These are phyloP conservation scores for Sclerotinia trifoliorum DNA, from an alignment of 2,329 filamentous ascomycete genomes.

Conservation along the genomic window DNA sequence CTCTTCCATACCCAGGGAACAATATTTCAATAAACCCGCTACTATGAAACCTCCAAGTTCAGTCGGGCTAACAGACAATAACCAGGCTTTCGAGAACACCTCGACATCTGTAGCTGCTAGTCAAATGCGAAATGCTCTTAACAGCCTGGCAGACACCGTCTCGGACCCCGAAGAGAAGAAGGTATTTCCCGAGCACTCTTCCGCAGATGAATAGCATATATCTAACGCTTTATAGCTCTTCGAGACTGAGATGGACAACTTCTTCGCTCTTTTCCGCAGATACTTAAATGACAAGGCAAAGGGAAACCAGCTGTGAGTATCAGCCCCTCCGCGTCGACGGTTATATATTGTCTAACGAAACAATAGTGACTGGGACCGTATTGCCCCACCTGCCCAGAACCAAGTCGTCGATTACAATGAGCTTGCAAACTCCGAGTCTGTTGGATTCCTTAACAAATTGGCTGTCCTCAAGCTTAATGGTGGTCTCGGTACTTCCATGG, in stretches of 20 bases:
- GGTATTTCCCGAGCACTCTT: constrained; percentile 51
- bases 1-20: not conserved
- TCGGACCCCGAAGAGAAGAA: constrained; percentile 79
- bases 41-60: not conserved
- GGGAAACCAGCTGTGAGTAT: constrained; percentile 77
- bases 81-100: constrained; percentile 96
- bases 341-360: constrained; percentile 27
- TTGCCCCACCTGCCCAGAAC: constrained; percentile 85
- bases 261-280: constrained; percentile 96
- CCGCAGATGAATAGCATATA: not conserved
- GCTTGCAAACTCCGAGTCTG: constrained; percentile 83
- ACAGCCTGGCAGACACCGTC: constrained; percentile 86
- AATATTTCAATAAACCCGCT: not conserved
- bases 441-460: constrained; percentile 94
- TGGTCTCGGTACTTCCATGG: constrained; percentile 99
- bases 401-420: constrained; percentile 96
- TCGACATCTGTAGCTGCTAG: constrained; percentile 96
- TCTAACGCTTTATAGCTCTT: constrained; percentile 63
- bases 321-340: not conserved
- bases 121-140: constrained; percentile 98
- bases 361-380: constrained; percentile 88
- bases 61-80: constrained; percentile 8
- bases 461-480: constrained; percentile 99
- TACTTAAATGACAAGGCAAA: constrained; percentile 99
- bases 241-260: constrained; percentile 99